Conservation (phyloP, 805 yeast genomes). For the Wickerhamiella slavikovae region DNA sequence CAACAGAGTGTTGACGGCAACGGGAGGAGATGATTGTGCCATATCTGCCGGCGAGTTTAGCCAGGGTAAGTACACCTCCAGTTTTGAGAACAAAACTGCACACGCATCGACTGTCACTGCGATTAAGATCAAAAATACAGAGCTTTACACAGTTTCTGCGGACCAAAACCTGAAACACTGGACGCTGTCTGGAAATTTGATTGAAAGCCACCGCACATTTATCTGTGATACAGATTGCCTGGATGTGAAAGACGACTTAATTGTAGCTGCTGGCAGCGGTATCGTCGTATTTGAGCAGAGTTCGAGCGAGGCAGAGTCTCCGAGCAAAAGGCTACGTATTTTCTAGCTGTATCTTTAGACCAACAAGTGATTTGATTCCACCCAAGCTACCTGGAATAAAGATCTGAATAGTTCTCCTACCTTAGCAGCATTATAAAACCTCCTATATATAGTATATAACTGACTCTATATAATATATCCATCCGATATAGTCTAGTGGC, state of each 20-base stretch:
- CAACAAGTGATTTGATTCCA: no score
- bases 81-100: slow-evolving; percentile 27
- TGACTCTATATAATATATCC: no score
- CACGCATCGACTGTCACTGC: slow-evolving; percentile 80
- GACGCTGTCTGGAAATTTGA: slow-evolving; percentile 22
- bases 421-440: no score
- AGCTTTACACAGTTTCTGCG: slow-evolving; percentile 43
- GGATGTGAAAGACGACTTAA: slow-evolving; percentile 11
- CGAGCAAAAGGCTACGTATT: no score
- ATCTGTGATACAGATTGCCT: slow-evolving; percentile 81
- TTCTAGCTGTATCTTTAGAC: no score
- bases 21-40: slow-evolving; percentile 93
- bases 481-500: no score
- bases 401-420: no score
- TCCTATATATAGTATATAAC: no score
- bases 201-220: slow-evolving; percentile 40
- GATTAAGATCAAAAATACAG: slow-evolving; percentile 19
- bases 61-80: slow-evolving; percentile 9
- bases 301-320: no score
- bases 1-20: slow-evolving; percentile 21
- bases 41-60: slow-evolving; percentile 24
- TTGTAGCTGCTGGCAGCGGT: slow-evolving; percentile 9
- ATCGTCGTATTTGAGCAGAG: slow-evolving; percentile 4
- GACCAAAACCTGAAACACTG: slow-evolving; percentile 64
- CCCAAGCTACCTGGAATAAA: no score